These are phyloP conservation scores for Dictyostelium capitatum DNA, from an alignment of 78 protist species.

Conservation along the genomic window DNA sequence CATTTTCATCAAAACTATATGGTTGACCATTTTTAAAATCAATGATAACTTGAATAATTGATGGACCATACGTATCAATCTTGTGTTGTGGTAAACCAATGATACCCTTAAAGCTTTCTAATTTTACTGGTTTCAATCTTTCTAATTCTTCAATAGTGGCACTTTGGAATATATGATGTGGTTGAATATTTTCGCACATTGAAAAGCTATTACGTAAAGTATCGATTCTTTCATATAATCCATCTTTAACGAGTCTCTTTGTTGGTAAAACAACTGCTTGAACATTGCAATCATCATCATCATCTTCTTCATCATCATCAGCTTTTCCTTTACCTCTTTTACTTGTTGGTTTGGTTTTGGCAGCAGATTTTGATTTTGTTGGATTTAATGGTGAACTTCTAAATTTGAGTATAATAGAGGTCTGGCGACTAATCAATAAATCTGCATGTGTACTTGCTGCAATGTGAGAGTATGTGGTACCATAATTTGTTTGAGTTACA, in stretches of 20 bases:
- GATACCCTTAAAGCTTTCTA: neutral
- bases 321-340: neutral
- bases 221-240: neutral
- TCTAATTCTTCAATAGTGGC: neutral
- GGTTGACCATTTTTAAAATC: neutral
- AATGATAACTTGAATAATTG: neutral
- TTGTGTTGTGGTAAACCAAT: neutral
- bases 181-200: neutral
- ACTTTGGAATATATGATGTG: neutral
- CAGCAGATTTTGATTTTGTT: neutral
- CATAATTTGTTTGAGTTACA: neutral
- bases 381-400: neutral
- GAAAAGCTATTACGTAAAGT: neutral
- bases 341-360: neutral
- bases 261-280: neutral
- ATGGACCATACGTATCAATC: neutral
- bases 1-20: neutral
- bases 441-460: neutral
- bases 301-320: slow-evolving; percentile 4
- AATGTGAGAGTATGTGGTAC: neutral
- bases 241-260: neutral
- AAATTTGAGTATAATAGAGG: neutral
- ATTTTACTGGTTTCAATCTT: neutral
- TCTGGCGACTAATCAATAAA: neutral
- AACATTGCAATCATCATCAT: neutral